Evolutionary conservation across 768 basidiomycete genomes (phyloP), one percentile per base, ranked within the genome.

Genomic region (Mycena epipterygia): DNA sequence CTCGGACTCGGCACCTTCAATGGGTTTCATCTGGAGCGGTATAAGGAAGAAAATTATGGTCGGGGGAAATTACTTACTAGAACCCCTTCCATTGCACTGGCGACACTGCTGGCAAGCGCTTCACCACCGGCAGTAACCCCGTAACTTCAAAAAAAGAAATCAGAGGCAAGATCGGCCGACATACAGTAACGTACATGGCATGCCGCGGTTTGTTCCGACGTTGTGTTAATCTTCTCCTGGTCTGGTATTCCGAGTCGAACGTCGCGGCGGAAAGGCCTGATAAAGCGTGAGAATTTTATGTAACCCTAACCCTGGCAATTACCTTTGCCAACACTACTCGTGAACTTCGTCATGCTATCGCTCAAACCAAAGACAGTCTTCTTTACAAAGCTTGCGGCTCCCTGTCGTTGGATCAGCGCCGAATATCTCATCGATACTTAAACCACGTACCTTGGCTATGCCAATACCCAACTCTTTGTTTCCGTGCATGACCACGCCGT

Each of bases 281-380:
- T 32, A 42, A 62, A 46, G 48, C 66, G 5, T 46, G 12, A 49
- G 30, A 13, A 25, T 57, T 37, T 27, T 17, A 21, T 27, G 32
- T 16, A 27, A 5, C 17, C 35, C 13, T 3, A 39, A 56, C 39
- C 17, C 27, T 29, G 27, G 52, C 8, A 14, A 74, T 9, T 49
- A 94, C 96, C 96, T 87, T 99, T 99, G 48, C 97, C 95, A 70
- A 99, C 91, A 79, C 96, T 98, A 72, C 96, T 95, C 2, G 98
- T 99, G 77, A 99, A 93, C 81, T 98, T 99, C n/a, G 97, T 97
- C 78, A 99, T 85, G 78, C 95, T 97, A 77, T 99, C 97, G 37
- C 94, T 94, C 48, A 99, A 79, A 41, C 98, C 98, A 75, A 99
- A 99, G 9, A 99, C 95, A 0, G 97, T 98, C 84, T 99, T 99